Evolutionary conservation across 148 eudicot genomes (phyloP), one percentile per base, ranked within the genome.

Genomic region (Heliamphora exappendiculata): DNA sequence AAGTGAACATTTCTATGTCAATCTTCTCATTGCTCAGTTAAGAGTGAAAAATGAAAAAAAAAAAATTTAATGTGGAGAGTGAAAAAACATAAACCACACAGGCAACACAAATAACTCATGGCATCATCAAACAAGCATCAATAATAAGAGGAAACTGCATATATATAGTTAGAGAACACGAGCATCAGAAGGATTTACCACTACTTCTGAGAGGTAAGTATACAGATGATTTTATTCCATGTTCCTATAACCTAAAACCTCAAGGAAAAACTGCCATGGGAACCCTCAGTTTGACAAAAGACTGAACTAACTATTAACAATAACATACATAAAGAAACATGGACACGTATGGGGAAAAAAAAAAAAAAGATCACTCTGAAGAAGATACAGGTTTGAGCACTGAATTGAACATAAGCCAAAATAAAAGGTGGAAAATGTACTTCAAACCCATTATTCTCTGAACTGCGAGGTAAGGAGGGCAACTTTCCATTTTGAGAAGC

Each of bases 341-440:
- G 7, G 50, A 37, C 13, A 17, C 17, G 13, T 19, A 45, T 58
- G 54, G 42, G 37, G 8, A 41, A 39, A 74, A 36, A 72, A 64
- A 42, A n/a, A n/a, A n/a, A n/a, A n/a, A n/a, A n/a, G n/a, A n/a
- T 45, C 54, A 28, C 11, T 58, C 47, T 0, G 2, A 57, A 73
- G 37, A 55, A 73, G 45, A 22, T 4, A 34, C 16, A 42, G 3
- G 20, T 75, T 24, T 44, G 58, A 68, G 44, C 66, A 67, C 39
- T 24, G 49, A 74, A 67, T 20, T 42, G 22, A 79, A 74, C 9
- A 42, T 29, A 50, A 78, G 26, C 58, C 37, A 62, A 31, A 59
- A 26, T 36, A 54, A 42, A 34, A 39, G 58, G 16, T 37, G 37
- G 44, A 75, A 67, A 58, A 76, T 70, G 62, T 67, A 82, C 96